Base-by-base conservation (phyloP, 306 rosid species). In the Prosopis cineraria region DNA sequence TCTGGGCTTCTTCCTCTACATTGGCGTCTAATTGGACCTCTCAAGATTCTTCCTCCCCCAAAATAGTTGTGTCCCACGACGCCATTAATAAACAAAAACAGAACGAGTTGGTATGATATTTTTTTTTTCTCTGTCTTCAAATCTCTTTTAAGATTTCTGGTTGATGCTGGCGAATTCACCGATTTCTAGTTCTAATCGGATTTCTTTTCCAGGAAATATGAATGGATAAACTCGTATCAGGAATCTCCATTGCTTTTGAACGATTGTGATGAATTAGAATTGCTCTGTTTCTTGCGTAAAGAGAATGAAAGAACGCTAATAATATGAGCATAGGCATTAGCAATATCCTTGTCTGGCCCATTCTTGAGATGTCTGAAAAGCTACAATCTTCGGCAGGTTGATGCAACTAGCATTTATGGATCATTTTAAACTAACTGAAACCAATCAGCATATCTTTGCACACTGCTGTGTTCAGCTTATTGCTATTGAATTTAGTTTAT, bases 1-100 rank as follows among this genome's bases (percentile, higher is more conserved):
- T 94, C 36, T 92, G 94, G 94, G 96, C 96, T 67, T 91, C 94
- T 14, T 88, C 97, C 3, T 71, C 88, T 0, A 78, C 78, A 59
- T 68, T 76, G 47, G 65, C 84, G 27, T 59, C 92, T 65, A 36
- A 59, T 65, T 87, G 83, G 86, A 44, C 75, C 62, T 71, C 90
- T 65, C 79, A 75, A 30, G 73, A 66, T 19, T 50, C 62, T 65
- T 37, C 86, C 48, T 30, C 60, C 10, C 6, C 63, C 76, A 53
- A 48, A 16, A 5, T 86, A 29, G 45, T 78, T 14, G 31, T 90
- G 10, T 77, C 87, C 19, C 55, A 55, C 0, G 64, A 47, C 4
- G 47, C 76, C 69, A 11, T 48, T 43, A 13, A n/a, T 36, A 36
- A 16, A 44, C 16, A 34, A 45, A 71, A 70, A 40, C 68, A 67